Evolutionary conservation across 768 basidiomycete genomes (phyloP).

Genomic region (Floccularia luteovirens): DNA sequence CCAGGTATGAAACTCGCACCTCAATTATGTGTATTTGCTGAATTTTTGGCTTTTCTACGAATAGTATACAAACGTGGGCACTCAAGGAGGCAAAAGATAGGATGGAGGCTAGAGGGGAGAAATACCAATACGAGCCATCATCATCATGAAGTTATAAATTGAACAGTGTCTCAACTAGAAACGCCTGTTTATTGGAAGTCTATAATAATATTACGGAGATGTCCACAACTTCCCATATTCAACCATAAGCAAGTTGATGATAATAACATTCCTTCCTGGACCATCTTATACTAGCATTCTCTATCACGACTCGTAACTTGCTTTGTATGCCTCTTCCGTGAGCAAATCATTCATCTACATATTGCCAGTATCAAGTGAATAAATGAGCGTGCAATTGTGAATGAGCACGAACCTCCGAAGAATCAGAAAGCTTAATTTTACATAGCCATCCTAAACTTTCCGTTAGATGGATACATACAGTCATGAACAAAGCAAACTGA

Average conservation of each 20-base stretch:
- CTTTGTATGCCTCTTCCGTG: slow-evolving; percentile 66
- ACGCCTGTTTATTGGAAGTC: neutral
- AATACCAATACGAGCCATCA: slow-evolving; percentile 72
- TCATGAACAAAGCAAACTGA: slow-evolving; percentile 20
- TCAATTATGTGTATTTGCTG: neutral
- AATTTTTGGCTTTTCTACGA: slow-evolving; percentile 2
- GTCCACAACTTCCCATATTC: neutral
- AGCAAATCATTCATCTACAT: slow-evolving; percentile 64
- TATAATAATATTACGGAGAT: neutral
- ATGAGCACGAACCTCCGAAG: slow-evolving; percentile 53
- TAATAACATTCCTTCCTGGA: slow-evolving; percentile 1
- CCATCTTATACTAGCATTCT: neutral
- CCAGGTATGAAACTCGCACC: slow-evolving; percentile 49
- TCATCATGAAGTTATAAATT: slow-evolving; percentile 11
- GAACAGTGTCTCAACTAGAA: too few relatives aligned
- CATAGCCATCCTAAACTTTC: slow-evolving; percentile 79
- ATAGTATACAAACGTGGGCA: slow-evolving; percentile 90
- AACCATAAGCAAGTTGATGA: neutral
- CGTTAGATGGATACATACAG: neutral
- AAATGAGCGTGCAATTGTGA: neutral
- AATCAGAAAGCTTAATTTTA: slow-evolving; percentile 79
- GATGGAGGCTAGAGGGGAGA: slow-evolving; percentile 91
- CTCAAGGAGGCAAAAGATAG: slow-evolving; percentile 81
- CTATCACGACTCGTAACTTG: slow-evolving; percentile 23
- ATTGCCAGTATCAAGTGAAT: slow-evolving; percentile 1